These are phyloP conservation scores for Fusarium sp. DNA, from an alignment of 2,329 filamentous ascomycete species.

Conservation along the genomic window DNA sequence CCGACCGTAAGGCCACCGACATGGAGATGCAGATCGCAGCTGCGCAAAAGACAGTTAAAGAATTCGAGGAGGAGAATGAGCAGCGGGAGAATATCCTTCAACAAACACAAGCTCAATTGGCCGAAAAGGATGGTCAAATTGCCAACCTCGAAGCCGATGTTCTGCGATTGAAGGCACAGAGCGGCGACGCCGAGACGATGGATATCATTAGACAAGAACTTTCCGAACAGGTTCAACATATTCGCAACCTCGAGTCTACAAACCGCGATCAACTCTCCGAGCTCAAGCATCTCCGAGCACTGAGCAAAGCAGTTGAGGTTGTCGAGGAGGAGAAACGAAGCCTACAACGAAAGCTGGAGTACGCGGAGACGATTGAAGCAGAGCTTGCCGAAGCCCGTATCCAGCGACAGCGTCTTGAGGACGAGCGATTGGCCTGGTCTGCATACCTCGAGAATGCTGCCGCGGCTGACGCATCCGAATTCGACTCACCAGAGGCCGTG, in stretches of 20 bases:
- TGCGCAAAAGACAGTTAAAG: conserved; percentile 62
- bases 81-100: conserved; percentile 67
- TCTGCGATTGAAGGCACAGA: conserved; percentile 84
- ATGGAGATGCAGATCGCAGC: conserved; percentile 64
- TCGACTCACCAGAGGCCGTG: conserved; percentile 88
- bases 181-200: conserved; percentile 87
- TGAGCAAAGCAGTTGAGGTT: conserved; percentile 88
- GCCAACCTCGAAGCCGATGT: conserved; percentile 85
- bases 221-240: conserved; percentile 91
- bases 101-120: conserved; percentile 72
- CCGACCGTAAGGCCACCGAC: conserved; percentile 65
- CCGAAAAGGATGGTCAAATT: conserved; percentile 75
- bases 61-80: conserved; percentile 68
- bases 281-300: conserved; percentile 81
- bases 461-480: conserved; percentile 72
- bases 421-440: conserved; percentile 88
- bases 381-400: conserved; percentile 84
- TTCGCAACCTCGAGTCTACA: conserved; percentile 81
- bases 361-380: conserved; percentile 77
- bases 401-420: conserved; percentile 87
- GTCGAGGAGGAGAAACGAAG: conserved; percentile 95
- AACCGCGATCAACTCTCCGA: conserved; percentile 85
- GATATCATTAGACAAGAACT: conserved; percentile 88
- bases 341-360: conserved; percentile 79
- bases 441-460: conserved; percentile 80